phyloP scores from a whole-genome alignment of 2,329 filamentous ascomycete genomes.

The Fusarium chlamydosporum region DNA sequence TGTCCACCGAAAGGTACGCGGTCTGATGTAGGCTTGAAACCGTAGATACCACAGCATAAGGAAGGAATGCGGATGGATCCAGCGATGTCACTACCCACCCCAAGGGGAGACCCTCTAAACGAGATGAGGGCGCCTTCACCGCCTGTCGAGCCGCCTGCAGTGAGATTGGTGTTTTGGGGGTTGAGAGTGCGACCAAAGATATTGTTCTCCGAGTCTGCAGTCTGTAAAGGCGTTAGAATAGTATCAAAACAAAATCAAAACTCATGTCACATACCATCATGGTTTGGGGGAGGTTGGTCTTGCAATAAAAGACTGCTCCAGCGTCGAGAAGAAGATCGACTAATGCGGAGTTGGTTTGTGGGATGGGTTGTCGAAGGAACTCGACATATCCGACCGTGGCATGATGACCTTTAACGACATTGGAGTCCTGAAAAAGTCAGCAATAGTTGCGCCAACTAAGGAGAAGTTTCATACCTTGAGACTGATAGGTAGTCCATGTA shows the following conservation, averaged over 20 bases:
- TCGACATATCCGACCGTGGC: constrained; percentile 49
- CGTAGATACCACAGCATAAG: constrained; percentile 69
- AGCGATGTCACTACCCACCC: constrained; percentile 49
- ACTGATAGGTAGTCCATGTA: constrained; percentile 46
- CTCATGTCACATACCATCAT: constrained; percentile 65
- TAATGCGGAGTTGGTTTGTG: constrained; percentile 43
- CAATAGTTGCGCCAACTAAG: rapidly evolving
- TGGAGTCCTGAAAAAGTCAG: constrained; percentile 46
- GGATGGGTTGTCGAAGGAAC: constrained; percentile 45
- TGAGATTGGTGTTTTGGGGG: constrained; percentile 54
- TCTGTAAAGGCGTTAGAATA: constrained; percentile 26
- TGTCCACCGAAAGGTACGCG: constrained; percentile 63
- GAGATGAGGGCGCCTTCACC: constrained; percentile 47
- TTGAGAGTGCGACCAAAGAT: constrained; percentile 50
- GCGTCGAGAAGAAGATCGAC: constrained; percentile 47
- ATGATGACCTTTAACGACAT: constrained; percentile 41
- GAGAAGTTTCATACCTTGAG: constrained; percentile 30
- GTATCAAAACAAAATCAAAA: rapidly evolving
- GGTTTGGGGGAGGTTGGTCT: constrained; percentile 70
- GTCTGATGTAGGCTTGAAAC: constrained; percentile 68
- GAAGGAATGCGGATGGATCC: constrained; percentile 68
- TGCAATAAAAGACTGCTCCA: constrained; percentile 52
- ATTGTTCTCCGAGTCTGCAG: constrained; percentile 58
- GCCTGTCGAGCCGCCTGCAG: constrained; percentile 49
- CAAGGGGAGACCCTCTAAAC: constrained; percentile 46